Evolutionary conservation across 83 land plant species (phyloP), one percentile per base, ranked within the genome.

Genomic region (Diphasiastrum complanatum): DNA sequence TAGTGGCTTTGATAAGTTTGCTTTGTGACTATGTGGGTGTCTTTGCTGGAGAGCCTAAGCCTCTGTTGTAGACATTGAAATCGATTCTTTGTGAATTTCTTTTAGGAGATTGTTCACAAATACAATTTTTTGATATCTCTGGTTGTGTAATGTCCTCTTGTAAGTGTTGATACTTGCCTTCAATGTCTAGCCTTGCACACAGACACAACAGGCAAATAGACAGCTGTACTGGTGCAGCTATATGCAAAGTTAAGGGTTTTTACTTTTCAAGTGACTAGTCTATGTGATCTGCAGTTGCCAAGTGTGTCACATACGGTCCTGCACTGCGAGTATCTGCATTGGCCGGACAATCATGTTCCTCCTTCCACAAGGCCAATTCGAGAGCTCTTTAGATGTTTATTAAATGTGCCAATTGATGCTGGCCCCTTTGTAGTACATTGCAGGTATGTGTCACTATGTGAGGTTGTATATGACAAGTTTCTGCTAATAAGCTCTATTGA

Each of bases 261-360:
- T n/a, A n/a, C n/a, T n/a, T n/a, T n/a, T n/a, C n/a, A n/a, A n/a
- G n/a, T n/a, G n/a, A n/a, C n/a, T n/a, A n/a, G n/a, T n/a, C n/a
- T n/a, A n/a, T n/a, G n/a, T n/a, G n/a, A n/a, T n/a, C n/a, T n/a
- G n/a, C n/a, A n/a, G n/a, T n/a, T n/a, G n/a, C n/a, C n/a, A n/a
- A n/a, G n/a, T n/a, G n/a, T 33, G 4, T 25, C 33, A 6, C 25
- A 18, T 14, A 6, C 10, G n/a, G 96, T 92, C 58, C 69, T 92
- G 45, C 98, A 92, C 65, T 71, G 85, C 26, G 83, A 85, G 61
- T 83, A 91, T 58, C 84, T 86, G 52, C 81, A 83, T 27, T 92
- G 98, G 98, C 96, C 96, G 46, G 98, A 92, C 67, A 82, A 80
- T 74, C 91, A 83, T 34, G 91, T 88, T 12, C 98, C 98, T 28